These are phyloP conservation scores for Linum usitatissimum DNA, from an alignment of 345 rosid species.

Conservation along the genomic window DNA sequence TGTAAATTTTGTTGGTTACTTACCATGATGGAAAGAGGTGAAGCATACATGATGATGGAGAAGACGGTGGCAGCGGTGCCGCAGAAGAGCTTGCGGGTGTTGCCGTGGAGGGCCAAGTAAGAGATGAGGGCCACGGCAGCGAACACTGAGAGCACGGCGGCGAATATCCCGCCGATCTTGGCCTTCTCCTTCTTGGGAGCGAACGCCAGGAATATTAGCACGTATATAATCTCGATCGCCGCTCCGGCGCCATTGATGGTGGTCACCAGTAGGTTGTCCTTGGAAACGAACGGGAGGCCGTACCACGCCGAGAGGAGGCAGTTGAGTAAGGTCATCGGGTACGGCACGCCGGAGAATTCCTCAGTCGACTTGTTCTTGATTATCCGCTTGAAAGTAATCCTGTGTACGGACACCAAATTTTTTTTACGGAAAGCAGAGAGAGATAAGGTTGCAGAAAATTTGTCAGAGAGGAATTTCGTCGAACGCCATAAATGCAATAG, in stretches of 20 bases:
- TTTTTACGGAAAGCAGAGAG: neutral
- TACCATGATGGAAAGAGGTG: constrained; percentile 94
- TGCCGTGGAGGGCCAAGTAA: constrained; percentile 56
- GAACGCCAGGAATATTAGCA: constrained; percentile 44
- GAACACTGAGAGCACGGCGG: constrained; percentile 43
- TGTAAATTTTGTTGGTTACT: constrained; percentile 7
- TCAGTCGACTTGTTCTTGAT: constrained; percentile 55
- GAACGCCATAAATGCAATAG: neutral
- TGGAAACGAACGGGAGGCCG: constrained; percentile 84
- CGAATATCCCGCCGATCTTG: constrained; percentile 55
- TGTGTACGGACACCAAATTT: constrained; percentile 9
- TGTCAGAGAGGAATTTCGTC: neutral
- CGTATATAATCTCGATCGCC: constrained; percentile 53
- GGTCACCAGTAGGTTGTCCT: constrained; percentile 61
- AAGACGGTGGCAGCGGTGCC: constrained; percentile 75
- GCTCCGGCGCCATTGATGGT: constrained; percentile 84
- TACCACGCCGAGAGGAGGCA: constrained; percentile 98
- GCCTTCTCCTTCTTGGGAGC: constrained; percentile 70
- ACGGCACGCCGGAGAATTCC: constrained; percentile 94
- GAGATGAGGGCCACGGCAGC: constrained; percentile 52
- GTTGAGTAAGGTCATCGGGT: constrained; percentile 90
- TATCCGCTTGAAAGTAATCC: constrained; percentile 89
- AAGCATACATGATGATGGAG: constrained; percentile 92
- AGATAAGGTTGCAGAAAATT: neutral
- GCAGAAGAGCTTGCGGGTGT: constrained; percentile 59